Percentiles rank a stretch among this genome's conserved stretches.
Conservation (phyloP, 768 basidiomycete species). For the Macrolepiota albuminosa region DNA sequence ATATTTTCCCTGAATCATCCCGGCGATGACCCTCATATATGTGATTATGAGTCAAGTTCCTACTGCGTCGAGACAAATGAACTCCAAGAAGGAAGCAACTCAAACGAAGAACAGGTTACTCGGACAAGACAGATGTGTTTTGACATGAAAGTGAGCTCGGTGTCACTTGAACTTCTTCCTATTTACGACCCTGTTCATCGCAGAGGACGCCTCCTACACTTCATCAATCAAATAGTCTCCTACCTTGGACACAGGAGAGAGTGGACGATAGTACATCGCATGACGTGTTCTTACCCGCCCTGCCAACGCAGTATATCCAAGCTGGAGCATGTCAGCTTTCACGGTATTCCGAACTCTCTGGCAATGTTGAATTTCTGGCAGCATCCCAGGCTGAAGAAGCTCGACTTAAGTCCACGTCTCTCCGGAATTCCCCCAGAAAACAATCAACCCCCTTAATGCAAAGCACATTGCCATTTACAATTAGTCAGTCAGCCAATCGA, state of each 20-base stretch:
- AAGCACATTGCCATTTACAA: background rate
- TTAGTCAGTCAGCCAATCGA: background rate
- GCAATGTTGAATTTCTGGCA: conserved; percentile 16
- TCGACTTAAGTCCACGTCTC: background rate
- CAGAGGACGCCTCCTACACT: background rate
- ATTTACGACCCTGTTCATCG: background rate
- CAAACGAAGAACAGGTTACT: no score
- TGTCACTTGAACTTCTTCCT: background rate
- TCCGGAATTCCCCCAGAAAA: background rate
- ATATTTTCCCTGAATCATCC: no score
- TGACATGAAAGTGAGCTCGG: background rate
- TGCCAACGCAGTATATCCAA: background rate
- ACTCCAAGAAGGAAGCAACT: background rate
- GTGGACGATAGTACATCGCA: background rate
- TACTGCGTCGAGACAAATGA: background rate
- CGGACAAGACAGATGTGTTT: background rate
- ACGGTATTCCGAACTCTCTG: conserved; percentile 21
- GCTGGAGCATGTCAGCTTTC: conserved; percentile 14
- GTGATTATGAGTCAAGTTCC: background rate
- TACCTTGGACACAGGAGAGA: background rate
- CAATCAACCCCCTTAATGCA: background rate
- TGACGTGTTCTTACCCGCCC: background rate
- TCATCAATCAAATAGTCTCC: no score
- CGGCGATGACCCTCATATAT: background rate
- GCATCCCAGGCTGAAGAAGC: background rate